These are phyloP conservation scores for Pleurotus ostreatus DNA, from an alignment of 768 basidiomycete genomes.

Conservation along the genomic window DNA sequence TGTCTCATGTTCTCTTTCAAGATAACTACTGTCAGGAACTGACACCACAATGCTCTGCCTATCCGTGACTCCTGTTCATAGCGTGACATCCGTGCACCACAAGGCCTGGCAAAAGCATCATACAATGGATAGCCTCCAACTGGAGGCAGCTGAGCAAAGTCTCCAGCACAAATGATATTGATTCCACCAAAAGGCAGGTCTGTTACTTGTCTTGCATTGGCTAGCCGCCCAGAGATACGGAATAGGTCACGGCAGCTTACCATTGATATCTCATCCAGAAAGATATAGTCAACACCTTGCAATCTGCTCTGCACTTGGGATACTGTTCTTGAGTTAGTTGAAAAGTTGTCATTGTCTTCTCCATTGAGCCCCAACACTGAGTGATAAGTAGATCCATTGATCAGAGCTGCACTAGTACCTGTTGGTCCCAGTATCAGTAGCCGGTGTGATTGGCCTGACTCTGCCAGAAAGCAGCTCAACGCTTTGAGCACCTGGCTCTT, in stretches of 20 bases:
- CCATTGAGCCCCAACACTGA: conserved; percentile 20
- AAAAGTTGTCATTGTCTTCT: neutral
- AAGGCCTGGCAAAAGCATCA: neutral
- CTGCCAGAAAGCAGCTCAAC: conserved; percentile 17
- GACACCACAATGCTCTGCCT: conserved; percentile 17
- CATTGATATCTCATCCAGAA: conserved; percentile 44
- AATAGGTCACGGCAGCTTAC: conserved; percentile 27
- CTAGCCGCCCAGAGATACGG: conserved; percentile 21
- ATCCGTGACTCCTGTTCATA: conserved; percentile 14
- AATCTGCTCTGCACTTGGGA: conserved; percentile 9
- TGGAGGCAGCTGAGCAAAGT: conserved; percentile 41
- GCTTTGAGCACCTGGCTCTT: conserved; percentile 25
- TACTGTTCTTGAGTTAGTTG: neutral
- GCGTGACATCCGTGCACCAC: neutral
- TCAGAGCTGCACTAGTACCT: conserved; percentile 25
- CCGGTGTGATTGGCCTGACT: conserved; percentile 15
- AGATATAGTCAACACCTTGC: conserved; percentile 31
- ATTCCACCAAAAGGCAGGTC: conserved; percentile 29
- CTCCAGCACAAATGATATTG: conserved; percentile 42
- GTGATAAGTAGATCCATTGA: conserved; percentile 33
- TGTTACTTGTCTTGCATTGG: conserved; percentile 14
- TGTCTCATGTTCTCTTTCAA: conserved; percentile 18
- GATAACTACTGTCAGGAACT: conserved; percentile 17
- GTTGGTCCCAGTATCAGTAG: conserved; percentile 27
- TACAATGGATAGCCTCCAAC: conserved; percentile 14